Evolutionary conservation across 257 asterid genomes (phyloP).

Genomic region (Vinca minor): DNA sequence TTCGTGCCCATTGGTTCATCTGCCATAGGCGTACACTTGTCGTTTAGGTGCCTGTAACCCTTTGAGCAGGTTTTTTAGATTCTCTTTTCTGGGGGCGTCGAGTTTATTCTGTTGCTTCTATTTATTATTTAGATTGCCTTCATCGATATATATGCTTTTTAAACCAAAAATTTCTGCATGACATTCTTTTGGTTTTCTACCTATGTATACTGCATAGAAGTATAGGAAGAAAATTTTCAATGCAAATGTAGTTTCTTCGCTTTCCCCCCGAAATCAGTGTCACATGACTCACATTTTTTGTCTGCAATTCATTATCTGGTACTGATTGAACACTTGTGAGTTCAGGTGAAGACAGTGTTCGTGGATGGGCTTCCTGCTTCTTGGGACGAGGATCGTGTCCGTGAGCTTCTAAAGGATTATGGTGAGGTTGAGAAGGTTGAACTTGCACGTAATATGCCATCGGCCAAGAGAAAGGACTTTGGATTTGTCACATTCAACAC

Average conservation of each 20-base stretch:
- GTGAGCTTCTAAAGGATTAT: constrained; percentile 53
- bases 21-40: background rate
- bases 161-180: background rate
- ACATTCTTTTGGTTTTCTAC: background rate
- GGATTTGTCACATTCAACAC: constrained; percentile 85
- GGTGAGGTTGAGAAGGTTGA: constrained; percentile 79
- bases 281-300: background rate
- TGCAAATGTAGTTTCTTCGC: background rate
- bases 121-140: background rate
- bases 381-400: constrained; percentile 81
- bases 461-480: constrained; percentile 96
- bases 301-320: background rate
- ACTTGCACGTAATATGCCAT: constrained; percentile 97
- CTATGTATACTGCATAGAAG: background rate
- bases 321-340: constrained; percentile 2
- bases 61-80: background rate
- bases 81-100: background rate
- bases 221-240: background rate
- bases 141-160: too few relatives aligned
- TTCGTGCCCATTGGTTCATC: background rate
- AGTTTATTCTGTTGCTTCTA: background rate
- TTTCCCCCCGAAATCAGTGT: background rate
- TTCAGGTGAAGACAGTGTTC: constrained; percentile 93
- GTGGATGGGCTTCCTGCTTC: constrained; percentile 87
- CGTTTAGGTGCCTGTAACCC: background rate